A percentile compares a stretch with the other conserved stretches of the same genome.
Conservation (phyloP, 208 protist genomes). For the Trypanosomatidae sp. region DNA sequence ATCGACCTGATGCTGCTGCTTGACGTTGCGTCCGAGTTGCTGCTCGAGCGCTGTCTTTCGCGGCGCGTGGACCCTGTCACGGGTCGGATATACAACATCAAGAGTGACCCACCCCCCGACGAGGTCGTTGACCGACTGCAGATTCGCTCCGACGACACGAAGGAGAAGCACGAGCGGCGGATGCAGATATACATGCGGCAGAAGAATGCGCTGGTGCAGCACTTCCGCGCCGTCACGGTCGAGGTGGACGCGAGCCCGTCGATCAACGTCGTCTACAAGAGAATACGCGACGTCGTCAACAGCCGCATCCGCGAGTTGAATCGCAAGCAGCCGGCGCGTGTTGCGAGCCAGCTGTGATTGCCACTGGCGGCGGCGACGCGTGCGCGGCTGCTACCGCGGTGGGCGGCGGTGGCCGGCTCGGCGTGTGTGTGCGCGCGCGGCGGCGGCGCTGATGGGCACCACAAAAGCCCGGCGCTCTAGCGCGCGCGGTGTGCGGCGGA, state of each 20-base stretch:
- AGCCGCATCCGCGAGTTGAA: conserved; percentile 6
- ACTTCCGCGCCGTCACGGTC: conserved; percentile 37
- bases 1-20: conserved; percentile 70
- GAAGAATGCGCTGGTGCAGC: conserved; percentile 30
- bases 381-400: too few species aligned
- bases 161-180: conserved; percentile 49
- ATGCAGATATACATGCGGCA: conserved; percentile 63
- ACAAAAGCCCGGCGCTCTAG: too few species aligned
- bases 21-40: conserved; percentile 21
- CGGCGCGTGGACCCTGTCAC: conserved; percentile 65
- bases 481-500: too few species aligned
- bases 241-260: conserved; percentile 34
- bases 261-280: conserved; percentile 29
- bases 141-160: conserved; percentile 73
- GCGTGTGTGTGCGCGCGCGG: too few species aligned
- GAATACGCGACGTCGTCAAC: conserved; percentile 14
- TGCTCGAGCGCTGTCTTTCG: conserved; percentile 42
- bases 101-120: conserved; percentile 49
- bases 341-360: conserved; percentile 9
- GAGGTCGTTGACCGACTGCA: conserved; percentile 51
- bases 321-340: conserved; percentile 3
- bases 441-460: too few species aligned
- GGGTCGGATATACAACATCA: conserved; percentile 61
- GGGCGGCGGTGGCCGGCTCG: too few species aligned
- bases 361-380: too few species aligned